Percentiles rank a stretch among this genome's conserved stretches.
These are phyloP conservation scores for Termitomyces eurrhizus DNA, from an alignment of 768 basidiomycete genomes.

Conservation along the genomic window DNA sequence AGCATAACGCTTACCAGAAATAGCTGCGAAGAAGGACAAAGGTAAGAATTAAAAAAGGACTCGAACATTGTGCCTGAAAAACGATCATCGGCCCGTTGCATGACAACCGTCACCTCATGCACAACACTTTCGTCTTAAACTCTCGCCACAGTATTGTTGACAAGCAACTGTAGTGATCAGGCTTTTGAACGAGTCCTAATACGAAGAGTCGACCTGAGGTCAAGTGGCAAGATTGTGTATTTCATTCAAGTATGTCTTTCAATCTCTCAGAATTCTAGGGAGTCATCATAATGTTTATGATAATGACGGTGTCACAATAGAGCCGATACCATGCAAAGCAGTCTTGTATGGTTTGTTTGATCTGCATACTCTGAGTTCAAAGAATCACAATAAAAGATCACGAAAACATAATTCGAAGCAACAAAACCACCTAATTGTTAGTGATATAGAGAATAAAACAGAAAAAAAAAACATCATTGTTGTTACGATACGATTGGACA, in stretches of 20 bases:
- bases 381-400: neutral
- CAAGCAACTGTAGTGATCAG: too few relatives aligned
- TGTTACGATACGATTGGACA: neutral
- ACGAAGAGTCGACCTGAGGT: neutral
- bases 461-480: neutral
- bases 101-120: too few relatives aligned
- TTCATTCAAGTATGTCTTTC: neutral
- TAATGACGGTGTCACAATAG: neutral
- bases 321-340: neutral
- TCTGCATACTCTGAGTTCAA: neutral
- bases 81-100: too few relatives aligned
- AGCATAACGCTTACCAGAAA: too few relatives aligned
- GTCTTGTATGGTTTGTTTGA: neutral
- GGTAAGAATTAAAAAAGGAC: neutral
- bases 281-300: neutral
- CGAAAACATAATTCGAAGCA: neutral
- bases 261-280: neutral
- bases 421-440: neutral
- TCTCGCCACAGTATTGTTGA: too few relatives aligned
- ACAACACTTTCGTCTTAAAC: neutral
- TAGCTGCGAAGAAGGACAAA: too few relatives aligned
- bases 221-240: neutral
- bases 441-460: neutral
- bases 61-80: too few relatives aligned
- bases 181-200: too few relatives aligned